phyloP scores from a whole-genome alignment of 2,329 filamentous ascomycete species.

The Phialophora tarda region DNA sequence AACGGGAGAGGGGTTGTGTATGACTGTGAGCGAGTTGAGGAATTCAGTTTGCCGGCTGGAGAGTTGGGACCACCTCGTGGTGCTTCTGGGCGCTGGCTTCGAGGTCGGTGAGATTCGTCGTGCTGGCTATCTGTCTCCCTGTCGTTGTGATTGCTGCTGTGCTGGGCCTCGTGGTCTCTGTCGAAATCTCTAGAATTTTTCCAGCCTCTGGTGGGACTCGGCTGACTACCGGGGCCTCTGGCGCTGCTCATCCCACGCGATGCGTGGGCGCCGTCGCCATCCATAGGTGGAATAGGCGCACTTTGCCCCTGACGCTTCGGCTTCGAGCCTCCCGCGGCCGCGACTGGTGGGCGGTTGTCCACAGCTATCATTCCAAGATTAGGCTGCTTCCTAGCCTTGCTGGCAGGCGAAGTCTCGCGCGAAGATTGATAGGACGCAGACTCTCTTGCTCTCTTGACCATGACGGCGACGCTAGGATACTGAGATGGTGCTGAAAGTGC shows the following conservation, averaged over 20 bases:
- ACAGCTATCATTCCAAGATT: slow-evolving; percentile 11
- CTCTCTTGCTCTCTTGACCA: slow-evolving; percentile 19
- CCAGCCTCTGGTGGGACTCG: slow-evolving; percentile 19
- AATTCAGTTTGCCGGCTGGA: slow-evolving; percentile 28
- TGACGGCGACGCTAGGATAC: not conserved
- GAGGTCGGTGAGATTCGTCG: slow-evolving; percentile 8
- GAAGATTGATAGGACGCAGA: not conserved
- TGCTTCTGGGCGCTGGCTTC: slow-evolving; percentile 5
- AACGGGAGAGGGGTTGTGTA: slow-evolving; percentile 36
- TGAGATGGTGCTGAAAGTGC: not conserved
- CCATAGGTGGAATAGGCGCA: slow-evolving; percentile 23
- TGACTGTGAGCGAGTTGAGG: slow-evolving; percentile 31
- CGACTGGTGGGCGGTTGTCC: slow-evolving; percentile 23
- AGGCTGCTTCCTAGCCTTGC: slow-evolving; percentile 2
- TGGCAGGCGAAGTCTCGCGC: not conserved
- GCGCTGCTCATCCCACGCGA: slow-evolving; percentile 13
- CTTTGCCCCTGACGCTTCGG: slow-evolving; percentile 20
- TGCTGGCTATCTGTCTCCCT: slow-evolving; percentile 1
- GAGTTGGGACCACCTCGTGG: slow-evolving; percentile 1
- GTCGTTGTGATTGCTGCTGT: slow-evolving; percentile 11
- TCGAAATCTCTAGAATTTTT: slow-evolving; percentile 37
- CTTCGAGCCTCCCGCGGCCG: slow-evolving; percentile 10
- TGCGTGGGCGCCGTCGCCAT: slow-evolving; percentile 11
- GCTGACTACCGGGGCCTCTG: slow-evolving; percentile 22
- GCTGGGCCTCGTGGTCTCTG: slow-evolving; percentile 19